These are phyloP conservation scores for Eutypella sp. DNA, from an alignment of 2,329 filamentous ascomycete genomes.

Conservation along the genomic window DNA sequence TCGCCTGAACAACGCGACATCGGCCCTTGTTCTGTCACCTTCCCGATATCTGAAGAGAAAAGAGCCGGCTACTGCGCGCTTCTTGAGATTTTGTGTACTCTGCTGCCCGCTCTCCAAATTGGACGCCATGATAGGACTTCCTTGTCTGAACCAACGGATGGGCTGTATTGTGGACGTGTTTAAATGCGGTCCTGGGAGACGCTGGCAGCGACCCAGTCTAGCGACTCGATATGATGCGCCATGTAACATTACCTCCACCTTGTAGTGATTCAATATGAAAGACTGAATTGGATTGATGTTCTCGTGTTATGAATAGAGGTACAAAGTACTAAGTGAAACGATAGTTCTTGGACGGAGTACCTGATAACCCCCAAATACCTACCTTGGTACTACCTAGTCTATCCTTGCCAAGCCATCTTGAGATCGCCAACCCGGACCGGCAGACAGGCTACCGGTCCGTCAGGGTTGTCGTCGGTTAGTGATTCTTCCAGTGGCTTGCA, in stretches of 20 bases:
- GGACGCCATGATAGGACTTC: conserved; percentile 13
- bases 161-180: neutral
- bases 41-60: conserved; percentile 46
- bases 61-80: conserved; percentile 41
- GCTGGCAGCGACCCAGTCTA: neutral
- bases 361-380: too few species aligned
- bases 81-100: conserved; percentile 16
- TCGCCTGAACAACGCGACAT: conserved; percentile 58
- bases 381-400: too few species aligned
- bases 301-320: too few species aligned
- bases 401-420: too few species aligned
- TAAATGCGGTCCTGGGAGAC: neutral
- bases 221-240: conserved; percentile 3
- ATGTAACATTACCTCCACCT: conserved; percentile 9
- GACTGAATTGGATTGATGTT: too few species aligned
- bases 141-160: neutral
- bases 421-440: too few species aligned
- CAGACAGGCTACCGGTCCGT: too few species aligned
- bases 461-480: too few species aligned
- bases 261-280: neutral
- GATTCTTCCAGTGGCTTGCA: too few species aligned
- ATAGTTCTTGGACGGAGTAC: too few species aligned
- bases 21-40: conserved; percentile 29
- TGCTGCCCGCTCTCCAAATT: conserved; percentile 3
- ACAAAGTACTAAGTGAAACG: too few species aligned